Base-by-base conservation (phyloP, 1,284 basidiomycete species). In the Fomes fomentarius region DNA sequence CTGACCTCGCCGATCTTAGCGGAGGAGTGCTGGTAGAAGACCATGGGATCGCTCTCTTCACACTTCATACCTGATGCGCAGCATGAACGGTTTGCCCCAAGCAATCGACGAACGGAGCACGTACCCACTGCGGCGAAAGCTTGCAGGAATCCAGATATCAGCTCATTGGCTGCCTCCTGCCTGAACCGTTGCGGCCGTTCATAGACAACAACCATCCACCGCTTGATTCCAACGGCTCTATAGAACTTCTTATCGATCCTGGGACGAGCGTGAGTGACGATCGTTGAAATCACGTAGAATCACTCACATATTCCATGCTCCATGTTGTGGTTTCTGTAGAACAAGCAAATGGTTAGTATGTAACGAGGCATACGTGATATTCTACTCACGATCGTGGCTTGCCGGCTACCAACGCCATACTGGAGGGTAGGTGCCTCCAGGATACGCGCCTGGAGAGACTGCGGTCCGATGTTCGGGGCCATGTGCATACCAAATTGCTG, bases 201-300 rank as follows among this genome's bases (percentile, higher is more conserved):
- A 53, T 83, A 90, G n/a, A 89, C 62, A 10, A 86, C 76, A 3
- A 91, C 70, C 19, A 77, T 73, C 85, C 86, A 91, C 15, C 76
- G 73, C 0, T 71, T 68, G 50, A 90, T 79, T 14, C 56, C 64
- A 2, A 72, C 73, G 0, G 87, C 79, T 38, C 66, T 69, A 65
- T 73, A 84, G 70, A 91, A 87, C 37, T 76, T 75, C 59, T 87
- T 87, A 54, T 85, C 84, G 4, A 85, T 76, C 85, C 83, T 87
- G 57, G 17, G 53, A 39, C 28, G 19, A 35, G 45, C 35, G 48
- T 17, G 22, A 34, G 25, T 61, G n/a, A 61, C 57, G 8, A 63
- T 14, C 51, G 3, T 48, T 7, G 6, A 40, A 30, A 15, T 43
- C 47, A 9, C 22, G 54, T 22, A 31, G 15, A 43, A 14, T 4